Conservation (phyloP, 73 alveolate genomes). For the Paramecium pentaurelia region DNA sequence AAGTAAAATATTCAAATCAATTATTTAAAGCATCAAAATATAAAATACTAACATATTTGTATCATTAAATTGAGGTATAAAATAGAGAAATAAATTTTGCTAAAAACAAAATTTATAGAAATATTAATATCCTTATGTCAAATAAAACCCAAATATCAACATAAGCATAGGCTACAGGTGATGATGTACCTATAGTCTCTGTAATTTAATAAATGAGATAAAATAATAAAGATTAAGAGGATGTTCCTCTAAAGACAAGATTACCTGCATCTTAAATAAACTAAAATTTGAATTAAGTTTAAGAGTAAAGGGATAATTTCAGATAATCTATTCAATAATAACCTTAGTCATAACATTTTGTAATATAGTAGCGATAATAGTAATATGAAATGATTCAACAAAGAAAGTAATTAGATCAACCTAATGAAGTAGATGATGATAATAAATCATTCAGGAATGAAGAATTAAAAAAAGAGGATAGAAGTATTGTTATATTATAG, state of each 20-base stretch:
- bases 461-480: not conserved
- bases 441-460: not conserved
- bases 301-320: not conserved
- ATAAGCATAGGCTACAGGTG: not conserved
- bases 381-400: not conserved
- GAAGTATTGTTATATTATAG: not conserved
- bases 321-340: not conserved
- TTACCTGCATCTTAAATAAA: not conserved
- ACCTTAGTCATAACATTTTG: not conserved
- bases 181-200: not conserved
- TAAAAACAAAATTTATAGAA: not conserved
- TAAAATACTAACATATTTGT: not conserved
- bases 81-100: not conserved
- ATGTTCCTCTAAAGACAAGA: constrained; percentile 21
- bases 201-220: not conserved
- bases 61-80: not conserved
- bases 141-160: not conserved
- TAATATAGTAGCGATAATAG: not conserved
- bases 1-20: not conserved
- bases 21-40: not conserved
- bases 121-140: not conserved
- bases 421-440: not conserved
- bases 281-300: not conserved
- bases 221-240: not conserved
- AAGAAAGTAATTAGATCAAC: not conserved